Base-by-base conservation (phyloP, 345 rosid species). In the Boechera stricta region DNA sequence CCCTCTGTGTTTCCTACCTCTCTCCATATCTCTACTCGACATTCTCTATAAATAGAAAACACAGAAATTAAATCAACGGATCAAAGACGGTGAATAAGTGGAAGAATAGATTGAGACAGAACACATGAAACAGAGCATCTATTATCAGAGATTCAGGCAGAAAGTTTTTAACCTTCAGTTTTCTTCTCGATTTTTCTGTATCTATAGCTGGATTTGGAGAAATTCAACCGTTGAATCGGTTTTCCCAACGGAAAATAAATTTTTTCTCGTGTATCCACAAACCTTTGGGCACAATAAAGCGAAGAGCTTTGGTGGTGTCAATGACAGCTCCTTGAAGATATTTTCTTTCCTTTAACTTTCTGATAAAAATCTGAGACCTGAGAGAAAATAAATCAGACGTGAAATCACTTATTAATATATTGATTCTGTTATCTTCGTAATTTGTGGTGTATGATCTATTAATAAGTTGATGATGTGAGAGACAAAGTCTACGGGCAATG, bases 1-100 rank as follows among this genome's bases (percentile, higher is more conserved):
- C 31, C 18, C 75, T 54, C 74, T 58, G 52, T 69, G 79, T 68
- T 74, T 75, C 55, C 71, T 36, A 42, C 86, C 89, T 45, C 89
- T 84, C 77, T 88, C 97, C 9, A 80, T 79, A 87, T 89, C 97
- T 69, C 71, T 69, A 33, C 68, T 75, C 35, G 87, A 82, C 94
- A 87, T 79, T 66, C 35, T 26, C 62, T 64, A 24, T 31, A 41
- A 41, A 74, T 45, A 56, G 35, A 55, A 49, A 38, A 36, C 10
- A 56, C 62, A 55, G 15, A 36, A 6, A 15, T 8, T 31, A 15
- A 57, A 72, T 70, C 59, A 77, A 38, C 29, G 4, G 77, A 71
- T 65, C 56, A 71, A 64, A 71, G 52, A 47, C 10, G 13, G 42
- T 16, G 58, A 36, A 74, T 10, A 7, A 18, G 26, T 62, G 51